A percentile compares a stretch with the other conserved stretches of the same genome.
phyloP scores from a whole-genome alignment of 768 basidiomycete species.

The Boletus sp. region DNA sequence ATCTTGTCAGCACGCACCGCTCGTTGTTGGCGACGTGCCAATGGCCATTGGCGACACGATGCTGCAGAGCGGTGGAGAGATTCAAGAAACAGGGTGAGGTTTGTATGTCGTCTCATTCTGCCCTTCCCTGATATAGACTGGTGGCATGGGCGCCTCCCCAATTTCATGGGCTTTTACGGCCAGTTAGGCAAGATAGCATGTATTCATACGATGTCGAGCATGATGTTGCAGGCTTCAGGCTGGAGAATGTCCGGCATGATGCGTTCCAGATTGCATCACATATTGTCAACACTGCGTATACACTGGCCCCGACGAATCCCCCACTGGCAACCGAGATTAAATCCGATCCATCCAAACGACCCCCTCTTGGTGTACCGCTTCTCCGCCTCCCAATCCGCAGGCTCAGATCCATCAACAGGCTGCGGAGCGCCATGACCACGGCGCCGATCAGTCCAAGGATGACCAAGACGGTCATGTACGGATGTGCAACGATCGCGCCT shows the following conservation, averaged over 20 bases:
- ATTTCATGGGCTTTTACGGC: not conserved
- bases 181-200: not conserved
- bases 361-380: conserved; percentile 19
- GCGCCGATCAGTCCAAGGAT: conserved; percentile 10
- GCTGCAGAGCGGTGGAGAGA: not conserved
- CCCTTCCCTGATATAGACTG: too few species aligned
- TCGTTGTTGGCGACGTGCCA: not conserved
- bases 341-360: conserved; percentile 23
- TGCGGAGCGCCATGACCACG: conserved; percentile 12
- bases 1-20: not conserved
- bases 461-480: conserved; percentile 13
- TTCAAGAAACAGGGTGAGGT: not conserved
- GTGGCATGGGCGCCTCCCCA: too few species aligned
- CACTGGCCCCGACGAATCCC: too few species aligned
- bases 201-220: not conserved
- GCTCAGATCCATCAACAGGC: conserved; percentile 19
- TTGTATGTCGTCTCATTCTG: too few species aligned
- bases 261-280: too few species aligned
- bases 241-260: too few species aligned
- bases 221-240: too few species aligned
- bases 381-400: conserved; percentile 10
- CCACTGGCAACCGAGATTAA: too few species aligned
- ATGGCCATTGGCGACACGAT: not conserved
- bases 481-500: conserved; percentile 16
- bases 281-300: too few species aligned